Conservation (phyloP, 176 grass and related monocot genomes). For the Zizania latifolia region DNA sequence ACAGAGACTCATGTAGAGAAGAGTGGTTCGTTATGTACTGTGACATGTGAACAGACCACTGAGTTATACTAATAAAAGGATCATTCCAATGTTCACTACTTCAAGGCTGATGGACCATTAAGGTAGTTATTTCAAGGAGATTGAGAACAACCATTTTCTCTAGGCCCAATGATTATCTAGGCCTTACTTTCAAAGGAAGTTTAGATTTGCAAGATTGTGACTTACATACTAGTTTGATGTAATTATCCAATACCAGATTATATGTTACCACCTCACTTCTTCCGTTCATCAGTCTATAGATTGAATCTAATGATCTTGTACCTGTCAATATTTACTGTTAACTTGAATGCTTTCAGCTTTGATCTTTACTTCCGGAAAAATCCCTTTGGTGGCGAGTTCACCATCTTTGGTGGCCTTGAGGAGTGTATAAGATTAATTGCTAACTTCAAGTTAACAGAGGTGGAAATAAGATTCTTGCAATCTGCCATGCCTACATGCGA, state of each 20-base stretch:
- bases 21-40: background rate
- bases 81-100: background rate
- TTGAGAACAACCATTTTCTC: background rate
- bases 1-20: background rate
- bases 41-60: background rate
- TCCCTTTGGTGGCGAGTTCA: slow-evolving; percentile 88
- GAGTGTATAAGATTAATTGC: slow-evolving; percentile 93
- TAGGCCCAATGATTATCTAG: background rate
- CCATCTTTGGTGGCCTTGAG: slow-evolving; percentile 90
- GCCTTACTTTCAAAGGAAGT: background rate
- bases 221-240: background rate
- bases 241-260: background rate
- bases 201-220: background rate
- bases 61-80: background rate
- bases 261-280: background rate
- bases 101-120: background rate
- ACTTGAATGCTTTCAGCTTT: slow-evolving; percentile 52
- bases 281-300: background rate
- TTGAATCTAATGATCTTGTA: background rate
- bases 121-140: background rate
- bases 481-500: slow-evolving; percentile 69
- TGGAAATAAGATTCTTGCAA: slow-evolving; percentile 70
- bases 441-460: slow-evolving; percentile 78
- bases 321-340: background rate
- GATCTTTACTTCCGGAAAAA: slow-evolving; percentile 95